Conservation (phyloP, 805 yeast genomes). For the Starmera pachycereana region DNA sequence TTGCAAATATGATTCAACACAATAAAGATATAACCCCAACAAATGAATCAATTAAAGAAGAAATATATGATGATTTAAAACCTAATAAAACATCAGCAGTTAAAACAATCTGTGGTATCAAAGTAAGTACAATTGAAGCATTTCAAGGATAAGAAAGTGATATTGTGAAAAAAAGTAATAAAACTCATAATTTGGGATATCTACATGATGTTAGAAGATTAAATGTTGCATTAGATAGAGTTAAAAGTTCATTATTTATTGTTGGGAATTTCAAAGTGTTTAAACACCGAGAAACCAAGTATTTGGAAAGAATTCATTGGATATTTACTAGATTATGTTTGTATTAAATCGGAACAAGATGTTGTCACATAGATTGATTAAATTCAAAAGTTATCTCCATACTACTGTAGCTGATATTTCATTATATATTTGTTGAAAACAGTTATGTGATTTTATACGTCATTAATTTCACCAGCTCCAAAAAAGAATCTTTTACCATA, state of each 20-base stretch:
- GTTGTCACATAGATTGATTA: no score
- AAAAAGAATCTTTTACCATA: constrained; percentile 68
- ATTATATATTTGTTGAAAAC: no score
- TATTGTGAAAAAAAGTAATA: constrained; percentile 57
- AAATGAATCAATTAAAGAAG: constrained; percentile 33
- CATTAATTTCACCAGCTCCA: constrained; percentile 7
- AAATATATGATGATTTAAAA: constrained; percentile 42
- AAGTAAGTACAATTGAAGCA: constrained; percentile 62
- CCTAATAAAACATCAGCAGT: constrained; percentile 8
- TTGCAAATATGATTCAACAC: constrained; percentile 38
- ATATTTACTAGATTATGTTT: constrained; percentile 23
- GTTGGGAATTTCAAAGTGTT: constrained; percentile 49
- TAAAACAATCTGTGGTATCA: constrained; percentile 31
- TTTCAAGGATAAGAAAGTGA: constrained; percentile 86
- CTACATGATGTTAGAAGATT: constrained; percentile 49
- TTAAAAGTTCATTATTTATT: constrained; percentile 48
- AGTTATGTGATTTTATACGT: no score
- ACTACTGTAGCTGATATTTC: no score
- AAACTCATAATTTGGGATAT: constrained; percentile 45
- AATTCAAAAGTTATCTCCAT: no score
- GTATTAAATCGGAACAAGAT: constrained; percentile 1
- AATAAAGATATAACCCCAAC: constrained; percentile 49
- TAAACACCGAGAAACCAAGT: constrained; percentile 31
- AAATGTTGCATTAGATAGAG: constrained; percentile 67
- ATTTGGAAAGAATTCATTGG: constrained; percentile 40